Percentiles rank a stretch among this genome's conserved stretches.
Evolutionary conservation across 495 filamentous ascomycete species (phyloP).

Genomic region (Xylaria flabelliformis): DNA sequence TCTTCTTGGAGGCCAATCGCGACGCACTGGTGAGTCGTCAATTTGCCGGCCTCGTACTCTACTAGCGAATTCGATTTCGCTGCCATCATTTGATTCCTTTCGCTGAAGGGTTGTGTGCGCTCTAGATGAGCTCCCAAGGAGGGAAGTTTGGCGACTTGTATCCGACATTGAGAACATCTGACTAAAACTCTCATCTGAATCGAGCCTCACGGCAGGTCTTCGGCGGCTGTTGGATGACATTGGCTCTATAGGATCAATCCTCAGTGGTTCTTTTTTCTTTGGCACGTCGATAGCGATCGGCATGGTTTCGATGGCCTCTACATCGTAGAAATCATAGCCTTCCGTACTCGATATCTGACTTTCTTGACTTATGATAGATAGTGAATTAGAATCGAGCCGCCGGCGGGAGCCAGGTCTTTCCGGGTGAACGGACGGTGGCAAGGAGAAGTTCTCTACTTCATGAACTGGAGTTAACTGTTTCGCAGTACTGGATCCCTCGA

Average conservation of each 20-base stretch:
- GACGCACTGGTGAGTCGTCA: constrained; percentile 39
- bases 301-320: constrained; percentile 55
- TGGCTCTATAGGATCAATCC: constrained; percentile 41
- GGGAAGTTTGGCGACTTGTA: constrained; percentile 56
- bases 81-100: constrained; percentile 28
- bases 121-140: constrained; percentile 44
- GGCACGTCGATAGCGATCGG: constrained; percentile 51
- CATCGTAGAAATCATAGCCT: constrained; percentile 64
- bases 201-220: constrained; percentile 63
- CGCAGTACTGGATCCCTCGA: constrained; percentile 29
- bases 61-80: constrained; percentile 44
- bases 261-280: constrained; percentile 36
- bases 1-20: constrained; percentile 25
- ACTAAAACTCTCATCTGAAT: constrained; percentile 78
- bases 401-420: constrained; percentile 38
- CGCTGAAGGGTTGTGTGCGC: constrained; percentile 35
- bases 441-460: constrained; percentile 50
- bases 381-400: constrained; percentile 52
- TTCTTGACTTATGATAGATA: constrained; percentile 50
- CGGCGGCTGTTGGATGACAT: constrained; percentile 36
- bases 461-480: constrained; percentile 49
- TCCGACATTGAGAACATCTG: constrained; percentile 83
- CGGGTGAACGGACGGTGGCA: constrained; percentile 48
- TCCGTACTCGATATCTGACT: constrained; percentile 55
- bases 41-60: constrained; percentile 46